Base-by-base conservation (phyloP, 257 asterid genomes). In the Ilex asprella region DNA sequence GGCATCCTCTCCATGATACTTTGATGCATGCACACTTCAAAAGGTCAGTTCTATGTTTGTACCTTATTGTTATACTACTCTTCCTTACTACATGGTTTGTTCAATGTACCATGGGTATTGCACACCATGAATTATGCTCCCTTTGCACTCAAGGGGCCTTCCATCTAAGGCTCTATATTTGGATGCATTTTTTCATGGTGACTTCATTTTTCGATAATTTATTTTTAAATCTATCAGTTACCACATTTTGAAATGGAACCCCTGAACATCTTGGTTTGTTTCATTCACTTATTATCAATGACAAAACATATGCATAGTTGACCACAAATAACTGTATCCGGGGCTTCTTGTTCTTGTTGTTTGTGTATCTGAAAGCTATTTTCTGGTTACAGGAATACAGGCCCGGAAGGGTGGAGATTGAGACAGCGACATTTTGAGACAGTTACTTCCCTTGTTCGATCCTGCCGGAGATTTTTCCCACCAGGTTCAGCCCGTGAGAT, bases 371-470 rank as follows among this genome's bases (percentile, higher is more conserved):
- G 14, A 10, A 60, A 66, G 65, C 64, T 32, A 55, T 65, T 70
- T 72, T 3, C 30, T 59, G 74, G 77, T 69, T 64, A 70, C 86
- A 89, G 99, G 89, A 87, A 79, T 70, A 82, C 99, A 56, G 96
- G 99, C 61, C 91, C 97, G 56, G 99, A 93, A 84, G 99, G 99
- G 56, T 93, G 95, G 96, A 87, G 94, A 76, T 58, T 89, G 77
- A 83, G 96, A 75, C 99, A 93, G 60, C 82, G 90, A 10, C 99
- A 89, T 85, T 89, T 93, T 79, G 85, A 79, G 79, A 78, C 92
- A 43, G 72, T 89, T 47, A 87, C 95, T 61, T 87, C 97, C 62
- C 97, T 93, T 61, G 87, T 89, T 68, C 84, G 96, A 57, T 82
- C 97, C 61, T 84, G 90, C 75, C 87, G 97, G 69, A 86, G 96